phyloP scores from a whole-genome alignment of 352 stramenopile genomes.

The Phytopythium cucurbitacearum region DNA sequence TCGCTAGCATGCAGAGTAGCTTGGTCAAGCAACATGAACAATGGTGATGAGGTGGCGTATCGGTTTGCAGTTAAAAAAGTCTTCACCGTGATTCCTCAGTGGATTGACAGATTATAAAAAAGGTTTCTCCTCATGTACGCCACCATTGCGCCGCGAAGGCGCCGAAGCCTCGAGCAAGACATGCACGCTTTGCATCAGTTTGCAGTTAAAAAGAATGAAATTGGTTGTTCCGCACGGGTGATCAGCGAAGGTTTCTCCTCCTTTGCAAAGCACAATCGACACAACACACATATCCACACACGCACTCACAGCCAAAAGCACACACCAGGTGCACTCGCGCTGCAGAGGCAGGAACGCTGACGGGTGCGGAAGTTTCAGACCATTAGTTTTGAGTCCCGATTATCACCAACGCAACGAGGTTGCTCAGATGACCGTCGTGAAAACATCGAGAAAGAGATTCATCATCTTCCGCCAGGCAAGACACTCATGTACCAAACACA shows the following conservation, averaged over 20 bases:
- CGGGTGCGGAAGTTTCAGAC: constrained; percentile 51
- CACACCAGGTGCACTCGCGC: constrained; percentile 9
- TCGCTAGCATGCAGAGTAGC: background rate
- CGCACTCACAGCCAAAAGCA: constrained; percentile 1
- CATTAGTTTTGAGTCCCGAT: constrained; percentile 81
- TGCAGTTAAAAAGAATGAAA: constrained; percentile 87
- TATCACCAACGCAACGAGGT: constrained; percentile 65
- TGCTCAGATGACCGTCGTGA: constrained; percentile 90
- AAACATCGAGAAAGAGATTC: constrained; percentile 84
- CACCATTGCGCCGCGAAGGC: too few relatives aligned
- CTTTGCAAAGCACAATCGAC: constrained; percentile 28
- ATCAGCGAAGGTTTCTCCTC: constrained; percentile 78
- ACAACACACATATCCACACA: constrained; percentile 5
- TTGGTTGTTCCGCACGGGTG: constrained; percentile 72
- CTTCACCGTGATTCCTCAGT: constrained; percentile 11
- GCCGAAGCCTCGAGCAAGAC: background rate
- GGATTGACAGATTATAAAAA: constrained; percentile 12
- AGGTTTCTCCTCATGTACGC: constrained; percentile 10
- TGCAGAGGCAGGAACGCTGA: constrained; percentile 7
- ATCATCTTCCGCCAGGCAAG: constrained; percentile 61
- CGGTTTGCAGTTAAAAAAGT: constrained; percentile 10
- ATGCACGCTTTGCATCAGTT: constrained; percentile 41
- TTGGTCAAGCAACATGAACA: background rate
- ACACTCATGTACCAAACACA: constrained; percentile 1
- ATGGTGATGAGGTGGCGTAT: constrained; percentile 8